phyloP scores from a whole-genome alignment of 257 asterid species.

The Solanum bulbocastanum region DNA sequence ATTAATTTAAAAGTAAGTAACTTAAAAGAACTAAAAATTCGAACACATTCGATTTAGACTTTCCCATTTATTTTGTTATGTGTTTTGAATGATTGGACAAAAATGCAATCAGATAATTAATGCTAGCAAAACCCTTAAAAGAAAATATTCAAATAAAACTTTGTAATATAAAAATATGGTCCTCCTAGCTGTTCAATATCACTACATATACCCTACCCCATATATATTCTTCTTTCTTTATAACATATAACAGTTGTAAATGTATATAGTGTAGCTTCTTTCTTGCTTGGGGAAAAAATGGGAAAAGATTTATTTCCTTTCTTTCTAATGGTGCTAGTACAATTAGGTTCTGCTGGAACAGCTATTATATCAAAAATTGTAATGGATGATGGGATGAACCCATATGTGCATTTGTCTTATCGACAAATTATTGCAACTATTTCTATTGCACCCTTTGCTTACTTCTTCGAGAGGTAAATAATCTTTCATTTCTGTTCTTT shows the following conservation, averaged over 20 bases:
- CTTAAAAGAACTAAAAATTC: too few relatives aligned
- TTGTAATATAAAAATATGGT: background rate
- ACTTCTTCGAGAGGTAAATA: constrained; percentile 65
- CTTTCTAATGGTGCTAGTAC: constrained; percentile 58
- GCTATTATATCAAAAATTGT: constrained; percentile 70
- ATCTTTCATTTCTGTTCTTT: background rate
- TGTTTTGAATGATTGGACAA: background rate
- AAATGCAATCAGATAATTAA: background rate
- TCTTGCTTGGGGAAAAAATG: background rate
- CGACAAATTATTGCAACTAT: constrained; percentile 65
- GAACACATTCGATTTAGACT: background rate
- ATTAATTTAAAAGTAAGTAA: too few relatives aligned
- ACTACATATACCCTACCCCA: background rate
- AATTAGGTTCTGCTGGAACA: constrained; percentile 74
- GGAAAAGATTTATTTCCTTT: constrained; percentile 33
- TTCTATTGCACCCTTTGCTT: constrained; percentile 63
- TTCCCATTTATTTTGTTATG: background rate
- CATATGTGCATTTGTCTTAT: constrained; percentile 76
- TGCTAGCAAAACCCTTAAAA: background rate
- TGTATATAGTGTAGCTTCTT: background rate
- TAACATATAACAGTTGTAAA: background rate
- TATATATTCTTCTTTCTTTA: background rate
- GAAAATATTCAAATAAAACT: background rate
- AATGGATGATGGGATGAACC: constrained; percentile 89
- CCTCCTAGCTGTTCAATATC: background rate